These are phyloP conservation scores for Fusarium udum DNA, from an alignment of 2,329 filamentous ascomycete genomes.

Conservation along the genomic window DNA sequence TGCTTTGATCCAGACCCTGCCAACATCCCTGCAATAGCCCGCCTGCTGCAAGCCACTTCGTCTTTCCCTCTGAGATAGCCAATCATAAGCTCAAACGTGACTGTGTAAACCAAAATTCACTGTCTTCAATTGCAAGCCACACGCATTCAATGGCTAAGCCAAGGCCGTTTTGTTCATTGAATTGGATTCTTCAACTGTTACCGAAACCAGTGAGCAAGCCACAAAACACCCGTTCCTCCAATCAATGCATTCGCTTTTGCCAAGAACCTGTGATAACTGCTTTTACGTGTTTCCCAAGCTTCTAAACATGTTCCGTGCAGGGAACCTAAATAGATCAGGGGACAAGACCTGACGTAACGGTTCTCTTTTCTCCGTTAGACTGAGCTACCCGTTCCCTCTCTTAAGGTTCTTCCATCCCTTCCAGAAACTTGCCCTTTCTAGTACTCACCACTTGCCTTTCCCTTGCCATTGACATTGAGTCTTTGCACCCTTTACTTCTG, in stretches of 20 bases:
- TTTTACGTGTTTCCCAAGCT: background rate
- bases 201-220: background rate
- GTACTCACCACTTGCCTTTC: background rate
- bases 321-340: rapidly evolving
- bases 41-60: background rate
- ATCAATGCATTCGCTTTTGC: background rate
- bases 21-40: background rate
- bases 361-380: rapidly evolving
- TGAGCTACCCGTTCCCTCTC: rapidly evolving
- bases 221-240: too few species aligned
- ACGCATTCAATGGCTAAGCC: background rate
- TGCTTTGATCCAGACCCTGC: background rate
- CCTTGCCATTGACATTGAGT: rapidly evolving
- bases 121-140: background rate
- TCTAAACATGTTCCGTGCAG: background rate
- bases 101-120: rapidly evolving
- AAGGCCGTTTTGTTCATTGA: background rate
- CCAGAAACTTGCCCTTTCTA: rapidly evolving
- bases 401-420: background rate
- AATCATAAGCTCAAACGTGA: background rate
- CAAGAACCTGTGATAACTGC: background rate
- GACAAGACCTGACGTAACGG: background rate
- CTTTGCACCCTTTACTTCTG: background rate
- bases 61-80: rapidly evolving
- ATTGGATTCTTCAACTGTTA: background rate